Base-by-base conservation (phyloP, 768 basidiomycete species). In the Lactarius akahatsu region DNA sequence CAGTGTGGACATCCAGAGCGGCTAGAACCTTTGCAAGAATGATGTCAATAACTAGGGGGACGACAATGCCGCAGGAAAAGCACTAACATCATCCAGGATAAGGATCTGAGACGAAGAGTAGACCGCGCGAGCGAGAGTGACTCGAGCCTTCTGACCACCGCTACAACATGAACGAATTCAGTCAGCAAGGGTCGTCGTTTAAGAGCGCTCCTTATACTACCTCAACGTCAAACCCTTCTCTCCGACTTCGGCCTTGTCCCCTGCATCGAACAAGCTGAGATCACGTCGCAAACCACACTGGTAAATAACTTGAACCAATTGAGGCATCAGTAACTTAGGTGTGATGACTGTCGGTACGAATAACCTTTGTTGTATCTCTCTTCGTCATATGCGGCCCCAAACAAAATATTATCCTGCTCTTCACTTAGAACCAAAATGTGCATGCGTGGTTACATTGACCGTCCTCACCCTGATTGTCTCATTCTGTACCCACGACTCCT, bases 401-500 rank as follows among this genome's bases (percentile, higher is more conserved):
- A 85, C 26, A 84, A 62, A 57, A 85, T 83, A 64, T 85, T 85
- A 23, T 83, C 79, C 78, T 78, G 3, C 4, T n/a, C 23, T 28
- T 66, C 16, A 43, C 7, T 55, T 13, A 47, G n/a, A 18, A 36
- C 38, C n/a, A 50, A 6, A 50, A 26, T 6, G 23, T 11, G 23
- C n/a, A n/a, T 7, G 41, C 15, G 38, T 5, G 15, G 5, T 0
- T 1, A 5, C 11, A 1, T 50, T 26, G 32, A 10, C 45, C 3
- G 10, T 4, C 63, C 77, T 56, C 56, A 85, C 87, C 73, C 77
- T 80, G 61, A 92, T 90, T 0, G 89, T 91, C 66, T 89, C 89
- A 70, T 91, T 92, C 74, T 88, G 84, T 2, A 93, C 86, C 91
- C 91, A 96, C 4, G 89, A 86, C 73, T 92, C 91, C 74, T 96